Conservation (phyloP, 768 basidiomycete species). For the Mrakia hoshinonis region DNA sequence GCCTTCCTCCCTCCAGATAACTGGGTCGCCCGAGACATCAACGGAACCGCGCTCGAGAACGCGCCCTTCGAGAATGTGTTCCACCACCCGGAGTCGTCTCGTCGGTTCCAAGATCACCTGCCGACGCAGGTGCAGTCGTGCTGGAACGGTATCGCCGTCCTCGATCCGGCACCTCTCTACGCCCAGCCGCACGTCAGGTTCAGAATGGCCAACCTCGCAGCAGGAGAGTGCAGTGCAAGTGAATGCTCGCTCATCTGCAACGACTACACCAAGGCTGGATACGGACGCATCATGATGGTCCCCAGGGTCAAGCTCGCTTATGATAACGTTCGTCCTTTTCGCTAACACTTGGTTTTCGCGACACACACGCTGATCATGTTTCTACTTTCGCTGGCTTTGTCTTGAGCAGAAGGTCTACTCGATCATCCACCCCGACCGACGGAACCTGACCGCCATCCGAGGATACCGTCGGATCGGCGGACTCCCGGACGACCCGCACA, state of each 20-base stretch:
- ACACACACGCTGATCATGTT: neutral
- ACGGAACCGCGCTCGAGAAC: slow-evolving; percentile 95
- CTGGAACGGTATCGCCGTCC: slow-evolving; percentile 95
- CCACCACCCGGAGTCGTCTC: slow-evolving; percentile 65
- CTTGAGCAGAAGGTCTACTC: slow-evolving; percentile 74
- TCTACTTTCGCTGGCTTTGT: neutral
- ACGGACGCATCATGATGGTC: slow-evolving; percentile 95
- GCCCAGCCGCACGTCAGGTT: slow-evolving; percentile 80
- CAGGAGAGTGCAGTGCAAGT: slow-evolving; percentile 85
- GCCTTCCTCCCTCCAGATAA: slow-evolving; percentile 42
- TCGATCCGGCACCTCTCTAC: slow-evolving; percentile 95
- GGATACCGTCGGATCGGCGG: slow-evolving; percentile 94
- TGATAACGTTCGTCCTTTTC: slow-evolving; percentile 55
- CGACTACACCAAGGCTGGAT: slow-evolving; percentile 48
- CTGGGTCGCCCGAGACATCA: slow-evolving; percentile 90
- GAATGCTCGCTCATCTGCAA: slow-evolving; percentile 95
- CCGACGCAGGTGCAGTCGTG: slow-evolving; percentile 95
- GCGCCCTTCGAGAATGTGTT: slow-evolving; percentile 92
- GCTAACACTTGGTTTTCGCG: neutral
- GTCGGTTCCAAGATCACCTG: slow-evolving; percentile 81
- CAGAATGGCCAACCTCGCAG: slow-evolving; percentile 83
- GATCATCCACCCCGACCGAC: slow-evolving; percentile 79
- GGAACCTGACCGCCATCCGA: slow-evolving; percentile 91
- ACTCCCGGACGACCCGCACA: slow-evolving; percentile 86
- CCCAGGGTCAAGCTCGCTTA: slow-evolving; percentile 94